phyloP scores from a whole-genome alignment of 1,284 basidiomycete species.

The Melanopsichium pennsylvanicum region DNA sequence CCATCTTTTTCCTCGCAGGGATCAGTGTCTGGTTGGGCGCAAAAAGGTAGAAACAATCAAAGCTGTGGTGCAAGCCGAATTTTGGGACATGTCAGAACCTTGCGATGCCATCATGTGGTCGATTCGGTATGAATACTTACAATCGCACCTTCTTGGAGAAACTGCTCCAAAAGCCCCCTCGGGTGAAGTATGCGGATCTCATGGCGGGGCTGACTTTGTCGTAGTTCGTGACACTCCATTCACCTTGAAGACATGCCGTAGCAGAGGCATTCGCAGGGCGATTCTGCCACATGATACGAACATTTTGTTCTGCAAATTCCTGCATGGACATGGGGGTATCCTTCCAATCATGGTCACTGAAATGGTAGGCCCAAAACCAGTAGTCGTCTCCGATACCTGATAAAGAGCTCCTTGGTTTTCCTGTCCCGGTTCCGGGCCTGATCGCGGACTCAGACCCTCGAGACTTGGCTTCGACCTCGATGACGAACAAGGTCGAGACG shows the following conservation, averaged over 20 bases:
- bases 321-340: constrained; percentile 1
- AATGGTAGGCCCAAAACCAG: background rate
- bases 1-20: constrained; percentile 2
- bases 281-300: constrained; percentile 9
- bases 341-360: background rate
- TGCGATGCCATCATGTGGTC: too few species aligned
- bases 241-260: constrained; percentile 6
- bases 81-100: too few species aligned
- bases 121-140: too few species aligned
- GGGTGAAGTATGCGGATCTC: constrained; percentile 4
- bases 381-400: background rate
- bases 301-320: background rate
- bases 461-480: background rate
- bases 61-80: too few species aligned
- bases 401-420: too few species aligned
- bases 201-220: constrained; percentile 5
- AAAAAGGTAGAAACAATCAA: constrained; percentile 16
- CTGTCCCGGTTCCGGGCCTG: too few species aligned
- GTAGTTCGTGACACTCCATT: constrained; percentile 11
- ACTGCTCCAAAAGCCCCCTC: background rate
- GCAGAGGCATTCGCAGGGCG: constrained; percentile 3
- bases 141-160: background rate
- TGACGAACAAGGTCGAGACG: background rate
- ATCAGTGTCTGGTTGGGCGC: constrained; percentile 14
- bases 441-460: too few species aligned